phyloP scores from a whole-genome alignment of 2,329 filamentous ascomycete species.

The Gaeumannomyces tritici region DNA sequence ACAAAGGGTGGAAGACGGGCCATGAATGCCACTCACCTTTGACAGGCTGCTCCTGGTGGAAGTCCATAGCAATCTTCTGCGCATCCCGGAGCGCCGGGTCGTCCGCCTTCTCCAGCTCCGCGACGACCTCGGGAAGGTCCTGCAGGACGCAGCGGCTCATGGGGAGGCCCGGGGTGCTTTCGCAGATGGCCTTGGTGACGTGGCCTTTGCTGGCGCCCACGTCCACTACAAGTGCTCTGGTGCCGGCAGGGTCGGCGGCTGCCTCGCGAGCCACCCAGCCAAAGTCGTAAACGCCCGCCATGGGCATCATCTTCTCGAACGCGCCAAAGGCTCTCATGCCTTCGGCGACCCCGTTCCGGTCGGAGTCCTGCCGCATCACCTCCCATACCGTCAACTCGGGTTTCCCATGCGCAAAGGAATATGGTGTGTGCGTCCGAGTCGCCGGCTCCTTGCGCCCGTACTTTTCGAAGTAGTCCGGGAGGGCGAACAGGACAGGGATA shows the following conservation, averaged over 20 bases:
- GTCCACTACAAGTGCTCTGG: conserved; percentile 19
- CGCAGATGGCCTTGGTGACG: conserved; percentile 15
- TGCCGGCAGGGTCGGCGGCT: neutral
- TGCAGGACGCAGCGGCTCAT: conserved; percentile 19
- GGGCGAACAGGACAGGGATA: conserved; percentile 8
- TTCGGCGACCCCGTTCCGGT: conserved; percentile 10
- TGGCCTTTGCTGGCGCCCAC: conserved; percentile 24
- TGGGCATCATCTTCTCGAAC: conserved; percentile 13
- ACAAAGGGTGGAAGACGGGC: neutral
- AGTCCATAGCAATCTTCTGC: conserved; percentile 17
- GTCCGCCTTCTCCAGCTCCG: conserved; percentile 3
- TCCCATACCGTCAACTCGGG: conserved; percentile 22
- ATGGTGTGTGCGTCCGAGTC: conserved; percentile 14
- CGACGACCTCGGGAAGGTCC: conserved; percentile 19
- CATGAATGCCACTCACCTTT: conserved; percentile 12
- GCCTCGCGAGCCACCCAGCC: conserved; percentile 14
- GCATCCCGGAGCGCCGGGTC: conserved; percentile 11
- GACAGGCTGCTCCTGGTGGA: conserved; percentile 21
- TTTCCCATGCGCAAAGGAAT: conserved; percentile 17
- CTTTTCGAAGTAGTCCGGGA: conserved; percentile 21
- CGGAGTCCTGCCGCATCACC: conserved; percentile 14
- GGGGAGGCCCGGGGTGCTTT: conserved; percentile 15
- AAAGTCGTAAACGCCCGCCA: conserved; percentile 20
- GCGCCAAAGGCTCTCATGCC: conserved; percentile 20
- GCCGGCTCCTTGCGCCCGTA: conserved; percentile 21